phyloP scores from a whole-genome alignment of 176 grass and related monocot genomes.

The Rhynchospora pubera region DNA sequence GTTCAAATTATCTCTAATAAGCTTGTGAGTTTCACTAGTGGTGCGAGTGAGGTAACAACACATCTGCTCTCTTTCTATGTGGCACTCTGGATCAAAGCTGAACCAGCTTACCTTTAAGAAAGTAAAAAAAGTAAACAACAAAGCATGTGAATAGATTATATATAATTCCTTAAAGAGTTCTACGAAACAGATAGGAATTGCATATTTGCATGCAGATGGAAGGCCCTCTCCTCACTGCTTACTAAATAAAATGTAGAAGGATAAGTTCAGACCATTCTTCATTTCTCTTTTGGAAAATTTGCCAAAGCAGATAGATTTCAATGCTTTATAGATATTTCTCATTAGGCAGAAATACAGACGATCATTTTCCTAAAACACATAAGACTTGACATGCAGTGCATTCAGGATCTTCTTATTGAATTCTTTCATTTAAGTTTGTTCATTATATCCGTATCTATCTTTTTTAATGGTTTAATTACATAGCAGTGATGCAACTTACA shows the following conservation, averaged over 20 bases:
- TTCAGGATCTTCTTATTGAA: background rate
- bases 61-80: constrained; percentile 85
- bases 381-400: background rate
- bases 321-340: background rate
- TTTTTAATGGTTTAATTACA: background rate
- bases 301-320: background rate
- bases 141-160: background rate
- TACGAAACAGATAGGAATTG: background rate
- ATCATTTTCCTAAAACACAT: background rate
- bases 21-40: constrained; percentile 76
- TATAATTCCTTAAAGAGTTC: background rate
- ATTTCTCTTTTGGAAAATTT: background rate
- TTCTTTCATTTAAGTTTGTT: background rate
- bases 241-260: background rate
- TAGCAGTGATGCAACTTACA: background rate
- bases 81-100: constrained; percentile 92
- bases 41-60: constrained; percentile 94
- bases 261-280: background rate
- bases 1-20: constrained; percentile 82
- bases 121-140: constrained; percentile 5
- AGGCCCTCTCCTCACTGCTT: background rate
- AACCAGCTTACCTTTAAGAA: constrained; percentile 89
- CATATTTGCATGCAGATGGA: background rate
- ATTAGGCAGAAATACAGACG: background rate
- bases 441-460: background rate